Evolutionary conservation across 257 asterid genomes (phyloP).

Genomic region (Eucommia ulmoides): DNA sequence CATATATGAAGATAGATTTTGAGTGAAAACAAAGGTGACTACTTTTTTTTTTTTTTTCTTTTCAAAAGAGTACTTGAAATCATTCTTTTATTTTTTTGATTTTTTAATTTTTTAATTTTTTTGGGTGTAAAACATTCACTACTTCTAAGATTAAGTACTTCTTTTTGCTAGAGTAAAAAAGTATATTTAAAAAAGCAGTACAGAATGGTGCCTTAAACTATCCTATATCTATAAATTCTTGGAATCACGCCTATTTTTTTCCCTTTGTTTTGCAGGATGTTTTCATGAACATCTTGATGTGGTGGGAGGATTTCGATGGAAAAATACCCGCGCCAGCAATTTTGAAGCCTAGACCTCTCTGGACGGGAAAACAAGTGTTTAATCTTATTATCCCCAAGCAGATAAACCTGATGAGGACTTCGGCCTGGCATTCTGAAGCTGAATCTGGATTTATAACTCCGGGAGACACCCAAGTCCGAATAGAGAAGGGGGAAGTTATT

Average conservation of each 20-base stretch:
- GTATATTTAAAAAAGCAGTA: too few species aligned
- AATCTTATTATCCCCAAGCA: constrained; percentile 90
- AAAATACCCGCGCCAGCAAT: constrained; percentile 96
- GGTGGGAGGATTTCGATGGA: constrained; percentile 99
- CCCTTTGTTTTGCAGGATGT: constrained; percentile 56
- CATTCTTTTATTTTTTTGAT: constrained; percentile 2
- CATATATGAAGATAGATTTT: too few species aligned
- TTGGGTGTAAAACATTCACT: too few species aligned
- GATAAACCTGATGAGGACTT: constrained; percentile 73
- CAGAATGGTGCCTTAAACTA: too few species aligned
- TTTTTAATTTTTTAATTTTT: neutral
- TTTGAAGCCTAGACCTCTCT: constrained; percentile 92
- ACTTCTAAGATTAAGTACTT: too few species aligned
- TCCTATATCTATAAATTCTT: constrained; percentile 1
- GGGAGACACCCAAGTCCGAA: constrained; percentile 93
- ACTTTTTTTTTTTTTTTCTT: too few species aligned
- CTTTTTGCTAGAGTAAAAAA: too few species aligned
- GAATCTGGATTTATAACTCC: constrained; percentile 88
- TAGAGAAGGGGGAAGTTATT: constrained; percentile 92
- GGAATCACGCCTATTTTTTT: too few species aligned
- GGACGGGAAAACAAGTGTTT: constrained; percentile 99
- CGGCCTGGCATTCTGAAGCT: constrained; percentile 91
- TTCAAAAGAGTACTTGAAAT: too few species aligned
- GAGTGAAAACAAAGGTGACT: too few species aligned
- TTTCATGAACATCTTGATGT: constrained; percentile 95